phyloP scores from a whole-genome alignment of 1,139 yeast genomes.

The Suhomyces guaymorum region DNA sequence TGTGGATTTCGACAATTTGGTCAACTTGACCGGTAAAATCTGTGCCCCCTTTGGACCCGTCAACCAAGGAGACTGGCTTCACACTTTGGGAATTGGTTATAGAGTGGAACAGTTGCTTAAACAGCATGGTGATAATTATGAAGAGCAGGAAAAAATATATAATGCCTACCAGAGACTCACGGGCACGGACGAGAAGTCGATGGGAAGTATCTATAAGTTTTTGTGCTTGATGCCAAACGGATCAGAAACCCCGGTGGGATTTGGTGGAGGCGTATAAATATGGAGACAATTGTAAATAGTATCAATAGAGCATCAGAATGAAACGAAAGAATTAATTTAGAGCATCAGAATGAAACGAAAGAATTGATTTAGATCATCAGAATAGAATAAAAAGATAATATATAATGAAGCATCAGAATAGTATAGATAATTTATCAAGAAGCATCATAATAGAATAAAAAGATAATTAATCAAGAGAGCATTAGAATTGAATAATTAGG shows the following conservation, averaged over 20 bases:
- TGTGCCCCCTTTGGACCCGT: slow-evolving; percentile 55
- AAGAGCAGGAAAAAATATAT: slow-evolving; percentile 48
- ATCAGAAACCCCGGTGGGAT: slow-evolving; percentile 39
- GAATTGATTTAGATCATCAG: no score
- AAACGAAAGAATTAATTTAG: background rate
- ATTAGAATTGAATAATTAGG: no score
- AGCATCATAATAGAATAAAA: no score
- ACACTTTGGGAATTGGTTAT: slow-evolving; percentile 73
- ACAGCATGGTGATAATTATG: slow-evolving; percentile 29
- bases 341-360: slow-evolving; percentile 4
- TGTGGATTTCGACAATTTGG: slow-evolving; percentile 71
- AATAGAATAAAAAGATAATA: no score
- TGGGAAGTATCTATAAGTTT: slow-evolving; percentile 81
- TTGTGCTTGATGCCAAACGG: slow-evolving; percentile 60
- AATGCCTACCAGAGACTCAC: slow-evolving; percentile 65
- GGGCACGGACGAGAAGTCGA: slow-evolving; percentile 58
- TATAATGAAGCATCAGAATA: no score
- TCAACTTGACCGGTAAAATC: slow-evolving; percentile 23
- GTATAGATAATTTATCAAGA: no score
- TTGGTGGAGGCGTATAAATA: slow-evolving; percentile 18
- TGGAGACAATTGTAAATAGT: background rate
- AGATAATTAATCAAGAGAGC: no score
- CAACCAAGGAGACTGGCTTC: slow-evolving; percentile 81
- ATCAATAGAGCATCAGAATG: background rate
- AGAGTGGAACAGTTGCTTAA: slow-evolving; percentile 58